Conservation (phyloP, 2,329 filamentous ascomycete genomes). For the Trichoderma sp. region DNA sequence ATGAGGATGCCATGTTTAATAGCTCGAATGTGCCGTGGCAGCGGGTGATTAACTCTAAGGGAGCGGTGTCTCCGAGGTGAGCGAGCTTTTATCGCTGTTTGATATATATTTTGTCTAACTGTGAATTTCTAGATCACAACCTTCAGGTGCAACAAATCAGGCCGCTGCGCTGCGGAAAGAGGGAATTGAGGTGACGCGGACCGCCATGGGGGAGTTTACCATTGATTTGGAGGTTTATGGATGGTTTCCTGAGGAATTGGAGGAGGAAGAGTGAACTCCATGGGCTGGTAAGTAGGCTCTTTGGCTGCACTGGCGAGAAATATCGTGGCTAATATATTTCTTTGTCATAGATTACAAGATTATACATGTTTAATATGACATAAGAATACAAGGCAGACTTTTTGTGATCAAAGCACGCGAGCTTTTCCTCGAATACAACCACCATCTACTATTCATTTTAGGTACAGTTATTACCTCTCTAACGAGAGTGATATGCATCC, state of each 20-base stretch:
- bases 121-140: slow-evolving; percentile 49
- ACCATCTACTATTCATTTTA: neutral
- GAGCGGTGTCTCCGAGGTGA: slow-evolving; percentile 81
- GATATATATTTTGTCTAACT: neutral
- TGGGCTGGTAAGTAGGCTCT: neutral
- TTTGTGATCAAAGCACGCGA: neutral
- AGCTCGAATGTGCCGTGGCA: slow-evolving; percentile 89
- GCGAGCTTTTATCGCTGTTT: neutral
- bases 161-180: slow-evolving; percentile 55
- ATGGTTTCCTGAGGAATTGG: slow-evolving; percentile 59
- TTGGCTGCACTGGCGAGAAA: neutral
- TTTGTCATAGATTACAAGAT: neutral
- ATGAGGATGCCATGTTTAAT: slow-evolving; percentile 63
- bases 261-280: slow-evolving; percentile 44
- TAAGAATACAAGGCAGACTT: neutral
- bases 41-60: slow-evolving; percentile 85
- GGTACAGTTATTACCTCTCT: neutral
- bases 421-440: neutral
- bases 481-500: neutral
- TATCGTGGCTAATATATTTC: neutral
- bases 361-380: neutral
- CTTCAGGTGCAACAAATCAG: slow-evolving; percentile 54
- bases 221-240: slow-evolving; percentile 58
- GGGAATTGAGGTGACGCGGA: slow-evolving; percentile 55
- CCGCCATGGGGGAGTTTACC: slow-evolving; percentile 55